A percentile compares a stretch with the other conserved stretches of the same genome.
phyloP scores from a whole-genome alignment of 345 rosid genomes.

The Angophora floribunda region DNA sequence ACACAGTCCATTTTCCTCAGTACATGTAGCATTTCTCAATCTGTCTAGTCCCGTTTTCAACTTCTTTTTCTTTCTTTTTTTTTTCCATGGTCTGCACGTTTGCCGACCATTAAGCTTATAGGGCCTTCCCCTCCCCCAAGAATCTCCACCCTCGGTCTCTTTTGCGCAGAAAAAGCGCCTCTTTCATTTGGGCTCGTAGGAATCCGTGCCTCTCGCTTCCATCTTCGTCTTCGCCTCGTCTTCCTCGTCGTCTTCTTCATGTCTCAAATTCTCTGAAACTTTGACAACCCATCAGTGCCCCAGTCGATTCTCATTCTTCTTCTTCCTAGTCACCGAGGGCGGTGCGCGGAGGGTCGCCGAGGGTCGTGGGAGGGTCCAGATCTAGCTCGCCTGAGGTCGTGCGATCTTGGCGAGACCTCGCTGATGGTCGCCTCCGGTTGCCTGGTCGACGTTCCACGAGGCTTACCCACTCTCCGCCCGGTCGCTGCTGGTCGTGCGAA shows the following conservation, averaged over 20 bases:
- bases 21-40: too few species aligned
- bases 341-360: not conserved
- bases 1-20: too few species aligned
- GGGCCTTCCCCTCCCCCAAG: not conserved
- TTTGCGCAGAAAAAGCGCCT: not conserved
- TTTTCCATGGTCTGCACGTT: not conserved
- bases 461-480: too few species aligned
- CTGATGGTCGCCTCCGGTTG: too few species aligned
- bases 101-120: not conserved
- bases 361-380: not conserved
- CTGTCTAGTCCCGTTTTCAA: not conserved
- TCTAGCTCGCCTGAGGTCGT: not conserved
- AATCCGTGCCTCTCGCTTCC: not conserved
- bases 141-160: not conserved
- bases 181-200: not conserved
- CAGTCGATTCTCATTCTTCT: not conserved
- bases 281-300: not conserved
- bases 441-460: too few species aligned
- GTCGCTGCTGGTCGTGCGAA: too few species aligned
- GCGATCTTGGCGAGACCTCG: not conserved
- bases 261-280: not conserved
- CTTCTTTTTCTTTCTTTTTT: not conserved
- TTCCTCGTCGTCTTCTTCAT: not conserved
- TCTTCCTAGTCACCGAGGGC: not conserved
- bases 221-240: too few species aligned